These are phyloP conservation scores for Argentina anserina DNA, from an alignment of 306 rosid genomes.

Conservation along the genomic window DNA sequence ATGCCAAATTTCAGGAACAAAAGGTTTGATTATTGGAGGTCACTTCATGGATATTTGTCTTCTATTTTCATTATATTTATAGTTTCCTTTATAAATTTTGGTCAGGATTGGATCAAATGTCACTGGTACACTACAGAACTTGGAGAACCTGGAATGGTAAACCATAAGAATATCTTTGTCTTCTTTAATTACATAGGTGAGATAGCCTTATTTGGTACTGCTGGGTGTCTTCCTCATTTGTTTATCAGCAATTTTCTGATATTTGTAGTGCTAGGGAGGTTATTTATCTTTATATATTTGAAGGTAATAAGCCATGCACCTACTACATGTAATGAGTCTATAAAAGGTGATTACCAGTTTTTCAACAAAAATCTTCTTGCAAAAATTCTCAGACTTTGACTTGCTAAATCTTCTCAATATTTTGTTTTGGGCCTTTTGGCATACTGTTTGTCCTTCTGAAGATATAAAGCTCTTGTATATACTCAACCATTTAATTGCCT, in stretches of 20 bases:
- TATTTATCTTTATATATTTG: neutral
- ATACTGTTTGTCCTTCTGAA: neutral
- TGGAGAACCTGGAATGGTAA: conserved; percentile 46
- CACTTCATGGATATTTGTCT: conserved; percentile 12
- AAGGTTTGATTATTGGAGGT: conserved; percentile 46
- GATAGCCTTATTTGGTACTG: neutral
- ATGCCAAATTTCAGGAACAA: conserved; percentile 51
- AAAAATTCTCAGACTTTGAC: neutral
- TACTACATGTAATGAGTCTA: neutral
- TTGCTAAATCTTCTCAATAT: neutral
- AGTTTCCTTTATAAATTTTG: conserved; percentile 27
- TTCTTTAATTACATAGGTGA: conserved; percentile 5
- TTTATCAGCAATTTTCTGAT: neutral
- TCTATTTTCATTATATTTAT: conserved; percentile 6
- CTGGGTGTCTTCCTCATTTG: neutral
- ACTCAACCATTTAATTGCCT: neutral
- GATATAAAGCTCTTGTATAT: neutral
- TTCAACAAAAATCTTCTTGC: neutral
- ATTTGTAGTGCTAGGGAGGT: neutral
- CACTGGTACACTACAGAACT: conserved; percentile 33
- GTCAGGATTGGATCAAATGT: conserved; percentile 55
- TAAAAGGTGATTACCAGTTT: neutral
- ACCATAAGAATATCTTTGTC: neutral
- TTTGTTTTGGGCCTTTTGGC: too few species aligned
- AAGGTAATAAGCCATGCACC: neutral